Conservation (phyloP, 176 grass and related monocot species). For the Melocanna baccifera region DNA sequence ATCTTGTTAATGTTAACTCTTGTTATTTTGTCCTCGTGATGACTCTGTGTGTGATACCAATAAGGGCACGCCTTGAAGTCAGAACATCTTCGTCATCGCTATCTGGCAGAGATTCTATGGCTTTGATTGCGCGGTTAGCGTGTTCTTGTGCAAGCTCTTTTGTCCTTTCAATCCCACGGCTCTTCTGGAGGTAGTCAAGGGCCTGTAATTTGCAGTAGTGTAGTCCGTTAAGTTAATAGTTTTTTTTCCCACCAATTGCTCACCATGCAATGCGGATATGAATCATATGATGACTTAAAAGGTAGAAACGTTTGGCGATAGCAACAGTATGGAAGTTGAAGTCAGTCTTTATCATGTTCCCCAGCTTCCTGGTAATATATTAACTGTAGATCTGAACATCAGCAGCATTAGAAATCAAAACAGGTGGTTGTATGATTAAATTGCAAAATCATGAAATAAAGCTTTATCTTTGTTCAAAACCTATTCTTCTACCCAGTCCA, state of each 20-base stretch:
- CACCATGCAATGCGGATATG: background rate
- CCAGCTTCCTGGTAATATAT: background rate
- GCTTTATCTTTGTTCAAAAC: background rate
- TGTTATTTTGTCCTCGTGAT: constrained; percentile 73
- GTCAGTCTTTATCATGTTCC: background rate
- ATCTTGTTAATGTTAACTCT: background rate
- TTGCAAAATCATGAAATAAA: background rate
- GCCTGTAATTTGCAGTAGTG: constrained; percentile 44
- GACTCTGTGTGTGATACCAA: constrained; percentile 70
- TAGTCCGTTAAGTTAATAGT: background rate
- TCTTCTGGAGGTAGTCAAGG: constrained; percentile 65
- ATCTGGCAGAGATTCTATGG: constrained; percentile 70
- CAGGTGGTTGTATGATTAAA: background rate
- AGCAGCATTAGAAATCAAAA: background rate
- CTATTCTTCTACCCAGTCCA: background rate
- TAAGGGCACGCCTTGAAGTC: constrained; percentile 66
- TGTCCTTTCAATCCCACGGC: constrained; percentile 72
- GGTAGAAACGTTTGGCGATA: background rate
- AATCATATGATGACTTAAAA: background rate
- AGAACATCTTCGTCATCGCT: constrained; percentile 80
- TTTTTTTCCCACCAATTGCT: background rate
- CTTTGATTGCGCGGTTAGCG: constrained; percentile 53
- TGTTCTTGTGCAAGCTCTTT: constrained; percentile 66
- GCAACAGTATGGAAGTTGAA: background rate
- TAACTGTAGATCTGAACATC: background rate